Base-by-base conservation (phyloP, 202 grass and related monocot genomes). In the Zizania palustris region DNA sequence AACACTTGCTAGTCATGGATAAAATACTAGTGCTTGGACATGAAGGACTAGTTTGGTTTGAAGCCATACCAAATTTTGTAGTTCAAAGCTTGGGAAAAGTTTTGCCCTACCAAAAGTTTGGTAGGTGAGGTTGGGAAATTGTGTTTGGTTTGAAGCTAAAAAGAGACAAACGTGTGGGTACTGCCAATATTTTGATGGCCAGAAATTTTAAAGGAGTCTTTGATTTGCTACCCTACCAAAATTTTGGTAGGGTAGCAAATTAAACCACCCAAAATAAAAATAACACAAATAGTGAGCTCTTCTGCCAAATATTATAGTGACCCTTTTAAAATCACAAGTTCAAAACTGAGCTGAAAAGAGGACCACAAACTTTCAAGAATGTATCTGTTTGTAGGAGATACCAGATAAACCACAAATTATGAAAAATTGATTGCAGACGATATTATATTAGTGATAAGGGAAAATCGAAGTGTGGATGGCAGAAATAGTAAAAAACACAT, bases 1-100 rank as follows among this genome's bases (percentile, higher is more conserved):
- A n/a, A n/a, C n/a, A n/a, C 70, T 18, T 36, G 0, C 20, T 4
- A 15, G 35, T 40, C n/a, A 79, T 5, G 48, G n/a, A 62, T 39
- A 83, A 78, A 55, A 45, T 51, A 73, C 2, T 15, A 34, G 33
- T 54, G 9, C 16, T 60, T 16, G 44, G 19, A 67, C 37, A 78
- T 28, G 28, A 28, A 28, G 28, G 28, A 2, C 28, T 28, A 28
- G 28, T 28, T 28, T 28, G 28, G 28, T 28, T 28, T 28, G 28
- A 28, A 28, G 28, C 28, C 28, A 0, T 28, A 28, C 28, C 28
- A 28, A 28, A 28, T 28, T 28, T 28, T 28, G 28, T 28, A 28
- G 28, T 28, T 28, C 28, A 28, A 28, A 28, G 28, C 28, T 28
- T 28, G 28, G 28, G 28, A 28, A 28, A 28, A 2, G 0, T 28